phyloP scores from a whole-genome alignment of 108 stramenopile genomes.

The Pseudonitzschia pungens region DNA sequence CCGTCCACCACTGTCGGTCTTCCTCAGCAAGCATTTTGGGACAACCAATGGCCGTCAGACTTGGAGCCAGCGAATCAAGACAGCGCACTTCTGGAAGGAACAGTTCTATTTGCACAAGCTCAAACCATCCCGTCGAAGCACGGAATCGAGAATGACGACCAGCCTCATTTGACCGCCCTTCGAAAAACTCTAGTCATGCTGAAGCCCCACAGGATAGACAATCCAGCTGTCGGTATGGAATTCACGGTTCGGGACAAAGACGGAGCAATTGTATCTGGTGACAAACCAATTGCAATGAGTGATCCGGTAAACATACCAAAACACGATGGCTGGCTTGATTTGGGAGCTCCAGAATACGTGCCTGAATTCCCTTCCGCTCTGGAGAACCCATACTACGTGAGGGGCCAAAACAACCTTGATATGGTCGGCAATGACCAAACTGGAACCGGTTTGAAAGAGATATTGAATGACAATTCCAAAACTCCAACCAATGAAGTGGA shows the following conservation, averaged over 20 bases:
- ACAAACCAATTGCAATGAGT: neutral
- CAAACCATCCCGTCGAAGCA: constrained; percentile 9
- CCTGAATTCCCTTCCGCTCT: neutral
- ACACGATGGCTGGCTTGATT: neutral
- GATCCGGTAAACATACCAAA: neutral
- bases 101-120: constrained; percentile 6
- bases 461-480: neutral
- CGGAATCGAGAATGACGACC: neutral
- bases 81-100: neutral
- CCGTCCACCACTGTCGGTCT: neutral
- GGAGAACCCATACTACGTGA: neutral
- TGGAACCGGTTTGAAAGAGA: neutral
- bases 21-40: constrained; percentile 1
- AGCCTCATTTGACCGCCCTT: constrained; percentile 6
- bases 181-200: constrained; percentile 3
- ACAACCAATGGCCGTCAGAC: neutral
- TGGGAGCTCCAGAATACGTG: neutral
- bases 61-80: neutral
- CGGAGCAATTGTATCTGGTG: neutral
- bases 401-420: neutral
- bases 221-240: neutral
- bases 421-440: neutral
- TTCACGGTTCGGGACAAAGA: neutral
- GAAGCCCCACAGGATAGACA: neutral
- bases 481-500: neutral